Conservation (phyloP, 345 rosid genomes). For the Eucalyptus erythrocorys region DNA sequence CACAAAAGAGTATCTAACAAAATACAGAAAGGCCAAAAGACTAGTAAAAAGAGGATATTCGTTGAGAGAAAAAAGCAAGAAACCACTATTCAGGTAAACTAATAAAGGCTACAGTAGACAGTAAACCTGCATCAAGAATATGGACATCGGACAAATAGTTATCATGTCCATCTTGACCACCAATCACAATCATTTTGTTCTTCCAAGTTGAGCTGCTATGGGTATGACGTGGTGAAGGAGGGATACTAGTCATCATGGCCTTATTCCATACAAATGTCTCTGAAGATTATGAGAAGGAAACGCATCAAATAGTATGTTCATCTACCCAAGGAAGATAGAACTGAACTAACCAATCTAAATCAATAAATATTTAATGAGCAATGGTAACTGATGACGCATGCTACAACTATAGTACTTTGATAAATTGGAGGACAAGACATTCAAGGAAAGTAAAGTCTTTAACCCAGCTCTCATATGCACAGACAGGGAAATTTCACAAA, state of each 20-base stretch:
- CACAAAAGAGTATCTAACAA: conserved; percentile 66
- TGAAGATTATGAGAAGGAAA: conserved; percentile 9
- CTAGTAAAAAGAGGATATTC: neutral
- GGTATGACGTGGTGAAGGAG: conserved; percentile 93
- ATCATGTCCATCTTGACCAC: conserved; percentile 95
- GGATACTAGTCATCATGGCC: conserved; percentile 53
- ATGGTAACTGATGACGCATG: neutral
- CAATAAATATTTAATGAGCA: neutral
- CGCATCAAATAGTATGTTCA: neutral
- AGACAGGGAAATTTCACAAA: neutral
- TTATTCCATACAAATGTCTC: conserved; percentile 84
- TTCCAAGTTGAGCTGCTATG: conserved; percentile 55
- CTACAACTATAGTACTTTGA: neutral
- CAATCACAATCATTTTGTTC: conserved; percentile 67
- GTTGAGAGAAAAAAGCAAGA: neutral
- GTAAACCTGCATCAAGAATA: conserved; percentile 75
- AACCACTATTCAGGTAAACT: neutral
- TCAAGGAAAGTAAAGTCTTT: neutral
- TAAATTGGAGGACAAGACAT: neutral
- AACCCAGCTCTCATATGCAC: neutral
- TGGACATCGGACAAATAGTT: conserved; percentile 85
- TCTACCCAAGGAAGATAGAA: neutral
- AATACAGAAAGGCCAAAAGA: neutral
- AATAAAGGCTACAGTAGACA: neutral
- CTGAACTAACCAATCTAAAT: neutral